Conservation (phyloP, 768 basidiomycete species). For the Phallus indusiatus region DNA sequence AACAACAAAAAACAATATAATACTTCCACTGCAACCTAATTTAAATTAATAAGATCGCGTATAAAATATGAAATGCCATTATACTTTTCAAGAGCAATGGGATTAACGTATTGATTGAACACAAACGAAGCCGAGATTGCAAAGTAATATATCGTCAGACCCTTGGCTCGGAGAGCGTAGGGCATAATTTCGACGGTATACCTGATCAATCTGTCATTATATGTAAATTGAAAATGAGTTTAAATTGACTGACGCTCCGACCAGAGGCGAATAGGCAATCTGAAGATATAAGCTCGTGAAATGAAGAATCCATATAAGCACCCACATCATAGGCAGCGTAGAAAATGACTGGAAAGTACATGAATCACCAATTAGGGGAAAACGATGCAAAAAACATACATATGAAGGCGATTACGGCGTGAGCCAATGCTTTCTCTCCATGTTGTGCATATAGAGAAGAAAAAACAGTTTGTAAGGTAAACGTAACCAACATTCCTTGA, state of each 20-base stretch:
- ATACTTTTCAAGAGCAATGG: slow-evolving; percentile 24
- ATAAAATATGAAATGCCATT: not conserved
- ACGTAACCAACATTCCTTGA: slow-evolving; percentile 33
- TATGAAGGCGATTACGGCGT: slow-evolving; percentile 23
- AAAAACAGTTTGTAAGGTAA: slow-evolving; percentile 29
- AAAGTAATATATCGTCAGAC: slow-evolving; percentile 30
- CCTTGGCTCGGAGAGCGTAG: slow-evolving; percentile 31
- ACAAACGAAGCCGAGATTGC: slow-evolving; percentile 30
- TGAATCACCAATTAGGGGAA: not conserved
- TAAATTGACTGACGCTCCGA: slow-evolving; percentile 22
- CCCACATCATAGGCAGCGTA: slow-evolving; percentile 31
- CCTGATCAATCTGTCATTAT: slow-evolving; percentile 10
- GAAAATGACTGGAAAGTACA: slow-evolving; percentile 23
- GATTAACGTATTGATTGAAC: slow-evolving; percentile 35
- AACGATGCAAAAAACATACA: slow-evolving; percentile 10
- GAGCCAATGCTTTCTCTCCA: slow-evolving; percentile 19
- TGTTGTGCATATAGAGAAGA: slow-evolving; percentile 22
- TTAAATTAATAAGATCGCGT: not conserved
- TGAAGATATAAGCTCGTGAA: slow-evolving; percentile 4
- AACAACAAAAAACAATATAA: slow-evolving; percentile 8
- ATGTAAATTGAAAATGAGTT: not conserved
- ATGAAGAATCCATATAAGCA: not conserved
- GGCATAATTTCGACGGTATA: slow-evolving; percentile 37
- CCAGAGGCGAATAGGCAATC: slow-evolving; percentile 34
- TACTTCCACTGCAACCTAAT: slow-evolving; percentile 11